Conservation (phyloP, 257 asterid species). For the Ballota nigra region DNA sequence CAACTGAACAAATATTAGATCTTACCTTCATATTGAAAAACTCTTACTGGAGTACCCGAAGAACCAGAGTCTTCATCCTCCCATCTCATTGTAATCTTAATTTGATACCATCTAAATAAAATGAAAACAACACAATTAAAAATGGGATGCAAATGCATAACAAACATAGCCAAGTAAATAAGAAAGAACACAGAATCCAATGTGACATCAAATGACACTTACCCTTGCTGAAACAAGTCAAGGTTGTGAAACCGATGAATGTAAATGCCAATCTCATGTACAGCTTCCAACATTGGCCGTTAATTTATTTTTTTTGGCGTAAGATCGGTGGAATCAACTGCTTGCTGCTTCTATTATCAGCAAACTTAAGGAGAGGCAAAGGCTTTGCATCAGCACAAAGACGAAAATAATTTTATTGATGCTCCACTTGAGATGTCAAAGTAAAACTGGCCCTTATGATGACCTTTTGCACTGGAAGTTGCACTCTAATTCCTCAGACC, state of each 20-base stretch:
- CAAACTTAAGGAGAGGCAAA: slow-evolving; percentile 25
- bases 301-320: slow-evolving; percentile 20
- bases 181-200: not conserved
- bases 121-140: slow-evolving; percentile 17
- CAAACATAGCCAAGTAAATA: slow-evolving; percentile 2
- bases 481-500: slow-evolving; percentile 44
- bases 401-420: slow-evolving; percentile 32
- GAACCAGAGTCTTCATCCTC: slow-evolving; percentile 56
- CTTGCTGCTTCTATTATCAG: slow-evolving; percentile 37
- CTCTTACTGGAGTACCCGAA: slow-evolving; percentile 75
- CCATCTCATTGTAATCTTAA: slow-evolving; percentile 84
- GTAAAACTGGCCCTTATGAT: slow-evolving; percentile 46
- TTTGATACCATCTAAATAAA: slow-evolving; percentile 73
- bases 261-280: slow-evolving; percentile 81
- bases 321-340: slow-evolving; percentile 29
- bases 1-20: slow-evolving; percentile 11
- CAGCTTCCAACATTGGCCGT: slow-evolving; percentile 70
- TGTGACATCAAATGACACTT: slow-evolving; percentile 14
- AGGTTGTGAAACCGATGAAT: slow-evolving; percentile 91
- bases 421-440: slow-evolving; percentile 55
- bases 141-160: slow-evolving; percentile 11
- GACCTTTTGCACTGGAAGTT: slow-evolving; percentile 22
- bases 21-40: slow-evolving; percentile 85
- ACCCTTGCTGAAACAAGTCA: slow-evolving; percentile 94
- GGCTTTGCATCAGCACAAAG: slow-evolving; percentile 41